Evolutionary conservation across 2,329 filamentous ascomycete genomes (phyloP).

Genomic region (Dactylellina haptotyla): DNA sequence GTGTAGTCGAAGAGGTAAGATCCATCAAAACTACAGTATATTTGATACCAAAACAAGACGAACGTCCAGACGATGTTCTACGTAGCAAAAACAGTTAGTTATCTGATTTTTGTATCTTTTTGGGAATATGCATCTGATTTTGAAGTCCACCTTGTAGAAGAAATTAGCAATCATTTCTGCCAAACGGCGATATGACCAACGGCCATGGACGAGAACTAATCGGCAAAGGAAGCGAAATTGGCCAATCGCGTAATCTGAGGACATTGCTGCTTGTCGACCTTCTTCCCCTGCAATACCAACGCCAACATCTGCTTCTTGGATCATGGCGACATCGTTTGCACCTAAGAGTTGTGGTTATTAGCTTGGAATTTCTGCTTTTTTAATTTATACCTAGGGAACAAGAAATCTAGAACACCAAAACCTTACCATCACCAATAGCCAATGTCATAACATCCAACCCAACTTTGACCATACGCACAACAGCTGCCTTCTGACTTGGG

Average conservation of each 20-base stretch:
- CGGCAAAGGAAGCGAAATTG: conserved; percentile 90
- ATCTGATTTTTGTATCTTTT: neutral
- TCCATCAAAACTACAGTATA: conserved; percentile 94
- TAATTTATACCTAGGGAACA: neutral
- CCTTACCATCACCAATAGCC: conserved; percentile 81
- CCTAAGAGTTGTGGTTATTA: conserved; percentile 46
- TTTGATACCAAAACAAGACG: conserved; percentile 95
- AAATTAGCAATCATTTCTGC: conserved; percentile 97
- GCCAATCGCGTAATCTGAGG: conserved; percentile 92
- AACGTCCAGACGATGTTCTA: conserved; percentile 98
- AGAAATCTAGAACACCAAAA: neutral
- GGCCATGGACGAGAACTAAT: conserved; percentile 86
- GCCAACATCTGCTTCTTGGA: conserved; percentile 95
- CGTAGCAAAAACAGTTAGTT: conserved; percentile 57
- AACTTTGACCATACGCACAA: conserved; percentile 93
- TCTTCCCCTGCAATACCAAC: conserved; percentile 94
- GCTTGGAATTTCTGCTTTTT: neutral
- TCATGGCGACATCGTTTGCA: conserved; percentile 97
- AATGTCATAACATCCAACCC: conserved; percentile 96
- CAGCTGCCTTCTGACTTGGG: conserved; percentile 95
- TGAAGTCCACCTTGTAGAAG: conserved; percentile 83
- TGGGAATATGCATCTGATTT: neutral
- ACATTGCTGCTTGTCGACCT: conserved; percentile 87
- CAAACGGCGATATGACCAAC: conserved; percentile 95
- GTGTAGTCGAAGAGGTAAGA: conserved; percentile 98